Base-by-base conservation (phyloP, 2,329 filamentous ascomycete species). In the Aspergillus transmontanensis region DNA sequence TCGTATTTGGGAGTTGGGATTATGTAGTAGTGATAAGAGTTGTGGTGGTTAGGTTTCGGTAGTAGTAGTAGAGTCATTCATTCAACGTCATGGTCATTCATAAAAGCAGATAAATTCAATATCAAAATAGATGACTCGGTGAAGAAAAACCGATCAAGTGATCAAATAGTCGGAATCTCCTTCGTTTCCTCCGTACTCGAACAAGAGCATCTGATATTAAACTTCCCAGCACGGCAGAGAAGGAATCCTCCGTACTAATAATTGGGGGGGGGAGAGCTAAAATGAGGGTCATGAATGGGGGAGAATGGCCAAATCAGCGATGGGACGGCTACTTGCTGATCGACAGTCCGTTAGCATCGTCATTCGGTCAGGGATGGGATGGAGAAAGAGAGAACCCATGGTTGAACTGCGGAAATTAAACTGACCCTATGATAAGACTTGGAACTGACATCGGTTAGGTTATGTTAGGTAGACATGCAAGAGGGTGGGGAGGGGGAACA, bases 321-420 rank as follows among this genome's bases (percentile, higher is more conserved):
- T 50, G 14, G 21, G 12, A 11, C 23, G 6, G 6, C 28, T n/a
- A 7, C 30, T 23, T 34, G 32, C 32, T 57, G 54, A 61, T 61
- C 59, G 55, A 41, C 45, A 63, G 60, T 64, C 66, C 2, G 63
- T 67, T 62, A 50, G 14, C 16, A 68, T 66, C 59, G 41, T 64
- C 65, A 67, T 61, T 61, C 64, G 48, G 57, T 58, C 63, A 63
- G 62, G 62, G 65, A 63, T 62, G 26, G n/a, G 26, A 28, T 28
- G 26, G 26, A 28, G 26, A 28, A 12, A 9, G 3, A 36, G 14
- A 16, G 6, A 10, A 32, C 34, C 28, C 48, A 50, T 30, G 23
- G 46, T 28, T 48, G 23, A 28, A 28, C 14, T 28, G 26, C 46
- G 46, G 46, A 50, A 50, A 30, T 50, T 50, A 50, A 50, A 28